Base-by-base conservation (phyloP, 2,329 filamentous ascomycete species). In the Penicillium rolfsii region DNA sequence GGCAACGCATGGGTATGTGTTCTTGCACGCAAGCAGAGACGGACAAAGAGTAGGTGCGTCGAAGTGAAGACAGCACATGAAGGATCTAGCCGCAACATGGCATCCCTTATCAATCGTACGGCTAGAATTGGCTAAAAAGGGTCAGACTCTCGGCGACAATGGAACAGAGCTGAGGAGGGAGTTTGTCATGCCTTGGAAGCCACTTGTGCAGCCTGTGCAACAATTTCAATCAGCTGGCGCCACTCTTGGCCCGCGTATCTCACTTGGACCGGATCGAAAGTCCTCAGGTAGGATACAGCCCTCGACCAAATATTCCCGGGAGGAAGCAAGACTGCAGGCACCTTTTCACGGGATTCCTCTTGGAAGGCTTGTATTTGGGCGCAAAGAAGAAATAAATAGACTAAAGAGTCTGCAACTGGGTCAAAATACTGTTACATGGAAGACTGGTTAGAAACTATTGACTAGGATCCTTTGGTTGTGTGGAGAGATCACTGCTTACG, bases 351-450 rank as follows among this genome's bases (percentile, higher is more conserved):
- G 57, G 73, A 63, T 57, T 70, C 72, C 67, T 77, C 73, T 68
- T 77, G 71, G 35, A 70, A 36, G 45, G 62, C 72, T 41, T 77
- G 71, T 58, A 86, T 79, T 62, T 82, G 80, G 35, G 80, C 77
- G 50, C 80, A 73, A 40, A 90, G 78, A 50, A 84, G 77, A 63
- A 80, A 82, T 53, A 87, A 75, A 73, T 88, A 89, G 8, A 84
- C 79, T 63, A 89, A 80, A 19, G 84, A 84, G 71, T 89, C 85
- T 41, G 80, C 73, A 7, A 81, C 73, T 22, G 88, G 86, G 66
- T 88, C 80, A 60, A 88, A 67, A 38, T 67, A 59, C 71, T 63
- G 55, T 33, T 4, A 36, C 19, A 30, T 7, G 11, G 16, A 35
- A 45, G 38, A 36, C 53, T 28, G 41, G n/a, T 48, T 46, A 54